Conservation (phyloP, 1,284 basidiomycete species). For the Heliocybe sulcata region DNA sequence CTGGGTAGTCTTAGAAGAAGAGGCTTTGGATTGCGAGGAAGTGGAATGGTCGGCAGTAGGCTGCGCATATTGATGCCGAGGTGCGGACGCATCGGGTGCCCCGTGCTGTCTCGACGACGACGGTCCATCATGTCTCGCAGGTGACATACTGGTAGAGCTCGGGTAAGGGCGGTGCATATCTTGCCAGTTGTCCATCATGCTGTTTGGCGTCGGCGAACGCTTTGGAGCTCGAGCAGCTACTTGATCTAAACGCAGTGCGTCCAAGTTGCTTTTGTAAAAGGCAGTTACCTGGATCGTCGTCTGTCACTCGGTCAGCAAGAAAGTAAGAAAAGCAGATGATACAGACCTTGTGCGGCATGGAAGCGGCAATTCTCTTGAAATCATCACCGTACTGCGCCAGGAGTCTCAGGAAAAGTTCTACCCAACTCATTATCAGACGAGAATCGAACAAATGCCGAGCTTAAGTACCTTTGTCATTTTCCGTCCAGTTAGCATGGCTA, state of each 20-base stretch:
- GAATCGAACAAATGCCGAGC: slow-evolving; percentile 15
- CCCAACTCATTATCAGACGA: slow-evolving; percentile 36
- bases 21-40: no score
- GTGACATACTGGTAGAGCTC: not conserved
- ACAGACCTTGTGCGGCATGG: slow-evolving; percentile 65
- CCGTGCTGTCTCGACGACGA: not conserved
- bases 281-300: slow-evolving; percentile 73
- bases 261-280: slow-evolving; percentile 48
- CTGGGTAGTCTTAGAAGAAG: no score
- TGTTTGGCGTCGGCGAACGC: slow-evolving; percentile 24
- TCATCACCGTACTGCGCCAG: slow-evolving; percentile 67
- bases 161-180: slow-evolving; percentile 3
- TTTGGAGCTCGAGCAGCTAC: slow-evolving; percentile 27
- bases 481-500: slow-evolving; percentile 37
- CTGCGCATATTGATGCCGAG: not conserved
- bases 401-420: slow-evolving; percentile 56
- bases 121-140: not conserved
- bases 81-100: not conserved
- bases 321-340: slow-evolving; percentile 3
- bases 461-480: slow-evolving; percentile 49
- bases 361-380: slow-evolving; percentile 68
- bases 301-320: slow-evolving; percentile 21
- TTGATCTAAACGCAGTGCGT: slow-evolving; percentile 35
- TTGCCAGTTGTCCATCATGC: slow-evolving; percentile 5
- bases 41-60: not conserved